Evolutionary conservation across 2,329 filamentous ascomycete species (phyloP), one percentile per base, ranked within the genome.

Genomic region (Aspergillus alliaceus): DNA sequence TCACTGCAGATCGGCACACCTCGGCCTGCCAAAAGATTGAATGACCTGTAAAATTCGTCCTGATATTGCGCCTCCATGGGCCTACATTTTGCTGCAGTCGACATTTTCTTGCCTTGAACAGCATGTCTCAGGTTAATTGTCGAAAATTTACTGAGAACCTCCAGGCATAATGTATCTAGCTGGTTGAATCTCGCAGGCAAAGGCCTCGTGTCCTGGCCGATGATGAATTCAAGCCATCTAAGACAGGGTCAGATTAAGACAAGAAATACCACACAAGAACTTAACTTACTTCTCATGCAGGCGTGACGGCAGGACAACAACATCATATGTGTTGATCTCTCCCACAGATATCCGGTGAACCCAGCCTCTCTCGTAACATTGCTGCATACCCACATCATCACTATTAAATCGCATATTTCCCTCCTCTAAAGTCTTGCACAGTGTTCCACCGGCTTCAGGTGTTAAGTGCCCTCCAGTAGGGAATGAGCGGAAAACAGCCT

Each of bases 271-370:
- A 56, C 18, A 53, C 24, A 42, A 32, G 32, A 34, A 54, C 51
- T 56, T 58, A 34, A 54, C 51, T 56, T 58, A 56, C 59, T 54
- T 52, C 37, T 61, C 59, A 51, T 61, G 59, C 35, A 61, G 42
- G 25, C 59, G 49, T 40, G 56, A 58, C 25, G 56, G 59, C 37
- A 61, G 49, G 29, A 61, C 56, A 51, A 34, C 42, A 54, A 57
- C 27, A 37, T 51, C 50, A 51, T 54, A 6, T 55, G 22, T 40
- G 14, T 35, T 4, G 32, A 51, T 25, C 31, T 56, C 15, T 22
- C 34, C 35, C 25, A 34, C 44, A 35, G 37, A 24, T 34, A 53
- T 35, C 24, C 44, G 49, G 27, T 59, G 57, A 48, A 59, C 44
- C 57, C 57, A 56, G 18, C 53, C 57, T 39, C 35, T 53, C 49